Base-by-base conservation (phyloP, 768 basidiomycete species). In the Mycena epipterygia region DNA sequence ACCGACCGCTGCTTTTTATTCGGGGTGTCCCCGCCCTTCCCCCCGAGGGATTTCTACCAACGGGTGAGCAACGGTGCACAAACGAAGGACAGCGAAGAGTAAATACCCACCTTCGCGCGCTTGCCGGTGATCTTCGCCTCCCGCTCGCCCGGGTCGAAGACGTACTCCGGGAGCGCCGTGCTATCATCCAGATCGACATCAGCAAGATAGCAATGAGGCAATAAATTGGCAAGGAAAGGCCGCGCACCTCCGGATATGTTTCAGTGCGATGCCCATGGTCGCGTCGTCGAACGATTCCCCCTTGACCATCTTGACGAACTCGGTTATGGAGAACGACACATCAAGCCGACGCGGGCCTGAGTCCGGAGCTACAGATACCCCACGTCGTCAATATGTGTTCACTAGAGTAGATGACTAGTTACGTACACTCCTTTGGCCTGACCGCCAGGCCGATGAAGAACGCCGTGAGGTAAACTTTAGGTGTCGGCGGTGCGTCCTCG, bases 391-490 rank as follows among this genome's bases (percentile, higher is more conserved):
- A 39, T 0, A 39, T 11, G 25, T 17, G 7, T 23, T 32, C 27
- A 32, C 35, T 32, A 51, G 17, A 51, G 13, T 3, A 23, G 19
- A 25, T 8, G 70, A 8, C 66, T 60, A 56, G 57, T 55, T 74
- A 71, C 88, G 84, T 82, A 98, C 97, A 87, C 80, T 90, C 93
- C 83, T 93, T 96, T 58, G 95, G 93, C 80, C 95, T 92, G 68
- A 99, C 94, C 39, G 91, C 90, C 59, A 99, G 87, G n/a, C 98
- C 98, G 72, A 99, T 95, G 77, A 97, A 99, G 82, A 97, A 99
- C 2, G 94, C 95, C n/a, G 96, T 96, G 12, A 95, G 92, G 78
- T 93, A 89, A 7, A 98, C 93, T n/a, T 89, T 86, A 39, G 91
- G 90, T 44, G 89, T 86, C 39, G 91, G 90, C 42, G 89, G 88